Conservation (phyloP, 2,329 filamentous ascomycete genomes). For the Ploettnerulaceae sp. region DNA sequence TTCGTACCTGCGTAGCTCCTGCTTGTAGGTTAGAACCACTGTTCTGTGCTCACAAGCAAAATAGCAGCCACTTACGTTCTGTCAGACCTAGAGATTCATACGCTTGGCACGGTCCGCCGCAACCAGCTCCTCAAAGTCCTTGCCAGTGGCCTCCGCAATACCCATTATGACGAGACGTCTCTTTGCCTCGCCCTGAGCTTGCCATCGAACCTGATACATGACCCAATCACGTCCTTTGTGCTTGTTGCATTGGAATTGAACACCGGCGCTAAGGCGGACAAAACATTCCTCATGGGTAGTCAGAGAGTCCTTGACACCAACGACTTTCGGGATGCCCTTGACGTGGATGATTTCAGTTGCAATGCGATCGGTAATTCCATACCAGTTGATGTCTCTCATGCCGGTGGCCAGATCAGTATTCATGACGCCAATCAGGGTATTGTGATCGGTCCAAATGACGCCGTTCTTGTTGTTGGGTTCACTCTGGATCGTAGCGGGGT, state of each 20-base stretch:
- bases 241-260: neutral
- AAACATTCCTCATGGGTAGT: neutral
- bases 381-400: neutral
- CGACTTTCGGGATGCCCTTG: neutral
- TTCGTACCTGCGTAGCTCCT: too few relatives aligned
- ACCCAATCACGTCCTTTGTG: neutral
- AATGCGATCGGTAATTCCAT: neutral
- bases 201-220: neutral
- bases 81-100: neutral
- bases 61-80: neutral
- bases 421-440: neutral
- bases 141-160: neutral
- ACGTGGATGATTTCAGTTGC: neutral
- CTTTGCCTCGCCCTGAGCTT: neutral
- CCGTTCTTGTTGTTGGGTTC: neutral
- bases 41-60: too few relatives aligned
- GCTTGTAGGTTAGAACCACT: too few relatives aligned
- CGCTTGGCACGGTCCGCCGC: neutral
- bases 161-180: neutral
- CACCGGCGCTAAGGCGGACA: neutral
- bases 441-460: constrained; percentile 4
- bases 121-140: neutral
- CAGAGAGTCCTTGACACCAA: neutral
- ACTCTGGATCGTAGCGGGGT: neutral
- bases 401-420: neutral